A percentile compares a stretch with the other conserved stretches of the same genome.
phyloP scores from a whole-genome alignment of 1,139 yeast species.

The Pichia sp. region DNA sequence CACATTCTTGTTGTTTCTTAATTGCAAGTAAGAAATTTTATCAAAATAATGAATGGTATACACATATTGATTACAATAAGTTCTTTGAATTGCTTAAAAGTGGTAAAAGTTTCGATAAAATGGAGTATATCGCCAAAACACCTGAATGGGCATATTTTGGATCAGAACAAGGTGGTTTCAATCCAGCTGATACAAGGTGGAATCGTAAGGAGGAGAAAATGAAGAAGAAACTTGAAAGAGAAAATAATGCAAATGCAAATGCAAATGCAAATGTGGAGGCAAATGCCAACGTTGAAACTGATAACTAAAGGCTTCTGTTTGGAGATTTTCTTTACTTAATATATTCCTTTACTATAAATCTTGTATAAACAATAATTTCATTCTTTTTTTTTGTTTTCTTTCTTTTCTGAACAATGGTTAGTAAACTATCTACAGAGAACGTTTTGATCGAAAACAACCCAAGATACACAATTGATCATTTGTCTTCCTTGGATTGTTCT shows the following conservation, averaged over 20 bases:
- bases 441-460: too few relatives aligned
- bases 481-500: background rate
- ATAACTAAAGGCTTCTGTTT: too few relatives aligned
- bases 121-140: constrained; percentile 75
- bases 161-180: constrained; percentile 77
- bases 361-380: too few relatives aligned
- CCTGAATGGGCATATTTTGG: constrained; percentile 94
- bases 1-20: constrained; percentile 87
- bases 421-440: too few relatives aligned
- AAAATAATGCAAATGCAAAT: constrained; percentile 16
- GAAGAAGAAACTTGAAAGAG: constrained; percentile 40
- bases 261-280: too few relatives aligned
- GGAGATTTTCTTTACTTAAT: too few relatives aligned
- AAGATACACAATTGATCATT: too few relatives aligned
- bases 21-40: constrained; percentile 71
- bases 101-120: constrained; percentile 60
- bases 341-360: too few relatives aligned
- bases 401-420: too few relatives aligned
- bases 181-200: constrained; percentile 70
- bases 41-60: constrained; percentile 71
- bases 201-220: constrained; percentile 61
- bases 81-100: constrained; percentile 65
- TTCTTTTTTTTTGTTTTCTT: too few relatives aligned
- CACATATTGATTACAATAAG: constrained; percentile 77
- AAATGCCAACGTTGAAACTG: too few relatives aligned